Evolutionary conservation across 768 basidiomycete genomes (phyloP).

Genomic region (Boletus pseudo-olivaceus): DNA sequence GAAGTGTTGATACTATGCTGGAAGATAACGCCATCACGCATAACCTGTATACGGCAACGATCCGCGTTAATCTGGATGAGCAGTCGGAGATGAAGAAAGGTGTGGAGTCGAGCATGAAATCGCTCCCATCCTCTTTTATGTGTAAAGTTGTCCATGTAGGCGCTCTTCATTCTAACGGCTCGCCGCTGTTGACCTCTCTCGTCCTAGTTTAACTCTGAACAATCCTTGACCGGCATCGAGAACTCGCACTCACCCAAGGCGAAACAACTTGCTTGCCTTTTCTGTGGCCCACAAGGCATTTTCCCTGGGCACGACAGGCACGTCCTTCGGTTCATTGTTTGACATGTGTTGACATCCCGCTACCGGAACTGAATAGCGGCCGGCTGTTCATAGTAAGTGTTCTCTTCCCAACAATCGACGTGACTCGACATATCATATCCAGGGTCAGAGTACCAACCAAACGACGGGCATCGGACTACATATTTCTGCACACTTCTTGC

Average conservation of each 20-base stretch:
- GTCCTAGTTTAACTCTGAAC: conserved; percentile 11
- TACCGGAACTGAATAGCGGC: not conserved
- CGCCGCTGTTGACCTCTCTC: not conserved
- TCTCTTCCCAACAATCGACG: not conserved
- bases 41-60: conserved; percentile 13
- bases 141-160: conserved; percentile 11
- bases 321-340: not conserved
- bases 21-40: not conserved
- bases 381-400: conserved; percentile 14
- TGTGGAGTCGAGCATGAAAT: conserved; percentile 8
- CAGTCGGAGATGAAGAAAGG: conserved; percentile 8
- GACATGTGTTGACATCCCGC: not conserved
- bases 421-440: not conserved
- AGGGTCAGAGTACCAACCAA: conserved; percentile 89
- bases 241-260: not conserved
- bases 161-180: not conserved
- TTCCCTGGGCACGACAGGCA: conserved; percentile 2
- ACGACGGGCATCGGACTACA: conserved; percentile 73
- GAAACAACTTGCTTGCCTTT: not conserved
- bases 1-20: not conserved
- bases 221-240: not conserved
- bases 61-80: not conserved
- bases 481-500: conserved; percentile 80
- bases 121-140: conserved; percentile 2
- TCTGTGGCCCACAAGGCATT: conserved; percentile 4